A percentile compares a stretch with the other conserved stretches of the same genome.
These are phyloP conservation scores for Astrothelium subdiscretum DNA, from an alignment of 495 filamentous ascomycete species.

Conservation along the genomic window DNA sequence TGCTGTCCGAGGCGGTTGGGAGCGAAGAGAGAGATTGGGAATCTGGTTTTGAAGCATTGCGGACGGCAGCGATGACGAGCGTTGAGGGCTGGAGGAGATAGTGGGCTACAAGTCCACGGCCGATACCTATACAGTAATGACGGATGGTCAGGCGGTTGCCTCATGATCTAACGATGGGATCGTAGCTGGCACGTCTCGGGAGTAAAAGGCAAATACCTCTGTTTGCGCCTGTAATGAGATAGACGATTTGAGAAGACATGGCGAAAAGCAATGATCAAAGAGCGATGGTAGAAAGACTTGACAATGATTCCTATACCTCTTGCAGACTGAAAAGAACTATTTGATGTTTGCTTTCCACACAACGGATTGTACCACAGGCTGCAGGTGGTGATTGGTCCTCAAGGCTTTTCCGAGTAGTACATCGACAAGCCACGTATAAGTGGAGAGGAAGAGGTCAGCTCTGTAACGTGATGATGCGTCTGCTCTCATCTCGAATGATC, in stretches of 20 bases:
- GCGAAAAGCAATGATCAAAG: not conserved
- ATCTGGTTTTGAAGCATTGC: not conserved
- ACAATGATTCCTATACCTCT: not conserved
- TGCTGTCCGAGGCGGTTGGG: not conserved
- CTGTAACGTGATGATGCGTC: too few relatives aligned
- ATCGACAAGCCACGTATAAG: too few relatives aligned
- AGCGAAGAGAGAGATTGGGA: not conserved
- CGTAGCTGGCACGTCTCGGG: not conserved
- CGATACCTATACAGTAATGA: not conserved
- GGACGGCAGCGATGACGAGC: not conserved
- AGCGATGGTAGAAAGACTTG: too few relatives aligned
- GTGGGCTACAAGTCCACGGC: not conserved
- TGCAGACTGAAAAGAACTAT: not conserved
- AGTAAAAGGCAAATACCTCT: not conserved
- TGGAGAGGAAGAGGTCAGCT: too few relatives aligned
- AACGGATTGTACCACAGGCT: too few relatives aligned
- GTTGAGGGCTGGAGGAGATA: not conserved
- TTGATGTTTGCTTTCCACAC: too few relatives aligned
- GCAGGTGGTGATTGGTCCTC: too few relatives aligned
- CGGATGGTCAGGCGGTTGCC: not conserved
- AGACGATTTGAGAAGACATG: not conserved
- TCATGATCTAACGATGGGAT: not conserved
- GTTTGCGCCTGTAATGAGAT: not conserved
- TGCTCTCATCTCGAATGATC: too few relatives aligned
- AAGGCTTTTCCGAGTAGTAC: too few relatives aligned